Evolutionary conservation across 306 rosid genomes (phyloP), one percentile per base, ranked within the genome.

Genomic region (Medicago lupulina): DNA sequence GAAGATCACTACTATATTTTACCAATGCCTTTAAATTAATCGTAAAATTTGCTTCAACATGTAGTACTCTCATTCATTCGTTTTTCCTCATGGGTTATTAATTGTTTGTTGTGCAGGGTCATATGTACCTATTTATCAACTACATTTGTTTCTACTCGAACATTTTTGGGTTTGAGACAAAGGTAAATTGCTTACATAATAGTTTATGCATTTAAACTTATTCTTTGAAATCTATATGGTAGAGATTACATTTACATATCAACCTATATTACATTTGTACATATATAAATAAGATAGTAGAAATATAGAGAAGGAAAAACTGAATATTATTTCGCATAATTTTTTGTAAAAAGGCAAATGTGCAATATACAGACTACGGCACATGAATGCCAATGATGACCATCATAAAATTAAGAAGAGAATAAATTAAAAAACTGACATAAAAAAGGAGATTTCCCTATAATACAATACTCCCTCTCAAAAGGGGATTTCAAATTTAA

Each of bases 121-220:
- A 95, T 83, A 90, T 95, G 98, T 95, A 92, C 84, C 92, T 92
- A 79, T 95, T 95, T 81, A 79, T 84, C 44, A 88, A 83, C 77
- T 76, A 81, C 67, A 85, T 95, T 59, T 95, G 98, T 92, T 92
- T 95, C 85, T 95, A 95, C 85, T 92, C 98, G 0, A 95, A 95
- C 85, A 92, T 95, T 70, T 95, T 95, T 55, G 98, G 98, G 62
- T 95, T 81, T 78, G 98, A 95, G 87, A 95, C 98, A 31, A 92
- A 95, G 98, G 96, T 95, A 82, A 23, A 81, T 15, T 73, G 39
- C 58, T 80, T 75, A 63, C 53, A 15, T 15, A 38, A 49, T 57
- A 36, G 31, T 39, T 46, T 59, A 47, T 76, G 38, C 75, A 46
- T 76, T 71, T 71, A 43, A 63, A 53, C 70, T 62, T 23, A 47